Evolutionary conservation across 2,329 filamentous ascomycete species (phyloP), one percentile per base, ranked within the genome.

Genomic region (Alternaria sp.): DNA sequence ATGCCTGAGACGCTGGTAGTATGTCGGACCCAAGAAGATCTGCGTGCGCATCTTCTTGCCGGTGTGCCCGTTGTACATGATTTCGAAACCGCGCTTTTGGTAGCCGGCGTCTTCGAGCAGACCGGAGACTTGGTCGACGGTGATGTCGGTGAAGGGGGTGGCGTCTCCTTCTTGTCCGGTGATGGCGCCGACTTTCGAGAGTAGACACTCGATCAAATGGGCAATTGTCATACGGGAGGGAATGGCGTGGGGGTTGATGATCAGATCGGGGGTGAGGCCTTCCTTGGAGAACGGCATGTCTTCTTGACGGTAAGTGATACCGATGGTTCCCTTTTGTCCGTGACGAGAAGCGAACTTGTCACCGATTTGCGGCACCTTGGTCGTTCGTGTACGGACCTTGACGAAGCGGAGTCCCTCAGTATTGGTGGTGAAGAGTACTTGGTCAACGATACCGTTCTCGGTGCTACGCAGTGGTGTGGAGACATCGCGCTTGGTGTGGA

Each of bases 221-320:
- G 96, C 96, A 89, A 99, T 99, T 3, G 96, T 99, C 96, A 99
- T 99, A 88, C 96, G 96, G 59, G 96, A 99, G 0, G 96, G 96
- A 87, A 99, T 99, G 78, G 96, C 96, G 86, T 99, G 96, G 1
- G 96, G 96, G 81, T 99, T 99, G 86, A 99, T 98, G 81, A 99
- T 97, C 67, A 99, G 87, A 81, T 99, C 96, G 0, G 96, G 96
- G 0, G 91, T 91, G 57, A 99, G 88, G 74, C 96, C 96, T 79
- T 98, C 93, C 40, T 89, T 86, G 4, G 93, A 96, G 81, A 99
- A 99, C 0, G 96, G 96, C 96, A 99, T 99, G 77, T 99, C 96
- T 81, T 99, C 96, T 74, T 97, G 93, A 54, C 95, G 90, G 81
- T 96, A 99, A 2, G 96, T 98, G 69, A 99, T 95, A 89, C 96